A percentile compares a stretch with the other conserved stretches of the same genome.
Conservation (phyloP, 1,284 basidiomycete species). For the Austroboletus novae-zelandiae region DNA sequence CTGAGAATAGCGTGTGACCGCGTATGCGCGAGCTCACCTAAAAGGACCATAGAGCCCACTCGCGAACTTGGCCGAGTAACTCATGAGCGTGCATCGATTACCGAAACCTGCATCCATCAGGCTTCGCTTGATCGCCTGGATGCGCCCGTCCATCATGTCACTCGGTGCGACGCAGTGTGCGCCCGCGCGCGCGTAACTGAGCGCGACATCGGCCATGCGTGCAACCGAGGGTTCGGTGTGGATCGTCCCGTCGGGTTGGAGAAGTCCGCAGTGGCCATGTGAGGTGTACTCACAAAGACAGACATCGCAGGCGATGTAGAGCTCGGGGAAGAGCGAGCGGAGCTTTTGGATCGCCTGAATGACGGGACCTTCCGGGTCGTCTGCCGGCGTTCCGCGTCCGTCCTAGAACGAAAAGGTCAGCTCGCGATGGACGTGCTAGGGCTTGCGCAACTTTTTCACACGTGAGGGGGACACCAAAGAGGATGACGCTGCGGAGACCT, state of each 20-base stretch:
- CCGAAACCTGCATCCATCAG: slow-evolving; percentile 82
- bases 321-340: slow-evolving; percentile 71
- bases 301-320: slow-evolving; percentile 93
- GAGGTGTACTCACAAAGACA: slow-evolving; percentile 99
- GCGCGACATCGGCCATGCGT: slow-evolving; percentile 89
- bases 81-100: slow-evolving; percentile 92
- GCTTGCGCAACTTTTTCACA: slow-evolving; percentile 69
- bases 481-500: slow-evolving; percentile 88
- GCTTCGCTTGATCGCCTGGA: slow-evolving; percentile 84
- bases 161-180: slow-evolving; percentile 98
- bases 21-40: slow-evolving; percentile 51
- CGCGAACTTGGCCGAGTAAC: slow-evolving; percentile 99
- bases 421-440: not conserved
- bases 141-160: slow-evolving; percentile 99
- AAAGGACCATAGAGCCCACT: slow-evolving; percentile 97
- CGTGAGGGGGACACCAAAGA: slow-evolving; percentile 92
- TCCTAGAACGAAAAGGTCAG: slow-evolving; percentile 54
- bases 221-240: slow-evolving; percentile 74
- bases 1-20: not conserved
- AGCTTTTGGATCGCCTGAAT: slow-evolving; percentile 87
- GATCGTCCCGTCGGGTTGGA: slow-evolving; percentile 73
- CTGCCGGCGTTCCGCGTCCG: slow-evolving; percentile 79
- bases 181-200: slow-evolving; percentile 91
- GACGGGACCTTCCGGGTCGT: slow-evolving; percentile 89
- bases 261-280: slow-evolving; percentile 94